Evolutionary conservation across 2,329 filamentous ascomycete species (phyloP).

Genomic region (Thielaviopsis cerberus): DNA sequence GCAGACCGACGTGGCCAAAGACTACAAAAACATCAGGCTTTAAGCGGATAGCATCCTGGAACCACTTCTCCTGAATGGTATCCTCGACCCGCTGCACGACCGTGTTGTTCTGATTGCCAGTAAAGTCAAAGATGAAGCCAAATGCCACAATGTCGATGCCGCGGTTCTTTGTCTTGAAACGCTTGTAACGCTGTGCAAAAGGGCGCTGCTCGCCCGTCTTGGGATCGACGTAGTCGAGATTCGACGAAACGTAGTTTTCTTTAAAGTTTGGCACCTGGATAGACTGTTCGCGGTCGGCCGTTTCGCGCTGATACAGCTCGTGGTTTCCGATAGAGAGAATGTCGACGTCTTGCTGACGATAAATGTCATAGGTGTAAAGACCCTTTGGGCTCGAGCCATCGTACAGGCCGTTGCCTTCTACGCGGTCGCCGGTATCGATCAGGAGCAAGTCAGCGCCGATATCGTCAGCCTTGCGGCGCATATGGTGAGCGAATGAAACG

Average conservation of each 20-base stretch:
- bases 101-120: conserved; percentile 76
- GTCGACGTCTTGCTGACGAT: conserved; percentile 66
- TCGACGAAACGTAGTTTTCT: conserved; percentile 70
- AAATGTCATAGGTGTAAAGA: conserved; percentile 71
- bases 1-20: conserved; percentile 65
- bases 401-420: conserved; percentile 89
- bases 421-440: conserved; percentile 83
- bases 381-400: conserved; percentile 79
- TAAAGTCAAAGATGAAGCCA: conserved; percentile 91
- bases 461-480: conserved; percentile 60
- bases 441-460: conserved; percentile 71
- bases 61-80: conserved; percentile 72
- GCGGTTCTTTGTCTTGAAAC: conserved; percentile 81
- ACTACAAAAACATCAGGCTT: conserved; percentile 78
- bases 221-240: conserved; percentile 70
- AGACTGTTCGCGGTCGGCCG: conserved; percentile 59
- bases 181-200: conserved; percentile 65
- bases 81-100: conserved; percentile 63
- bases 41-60: conserved; percentile 65
- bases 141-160: conserved; percentile 71
- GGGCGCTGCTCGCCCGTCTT: conserved; percentile 52
- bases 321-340: conserved; percentile 81
- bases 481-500: conserved; percentile 71
- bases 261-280: conserved; percentile 69
- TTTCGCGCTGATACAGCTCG: conserved; percentile 71